Evolutionary conservation across 805 yeast genomes (phyloP).

Genomic region (Ogataea minuta): DNA sequence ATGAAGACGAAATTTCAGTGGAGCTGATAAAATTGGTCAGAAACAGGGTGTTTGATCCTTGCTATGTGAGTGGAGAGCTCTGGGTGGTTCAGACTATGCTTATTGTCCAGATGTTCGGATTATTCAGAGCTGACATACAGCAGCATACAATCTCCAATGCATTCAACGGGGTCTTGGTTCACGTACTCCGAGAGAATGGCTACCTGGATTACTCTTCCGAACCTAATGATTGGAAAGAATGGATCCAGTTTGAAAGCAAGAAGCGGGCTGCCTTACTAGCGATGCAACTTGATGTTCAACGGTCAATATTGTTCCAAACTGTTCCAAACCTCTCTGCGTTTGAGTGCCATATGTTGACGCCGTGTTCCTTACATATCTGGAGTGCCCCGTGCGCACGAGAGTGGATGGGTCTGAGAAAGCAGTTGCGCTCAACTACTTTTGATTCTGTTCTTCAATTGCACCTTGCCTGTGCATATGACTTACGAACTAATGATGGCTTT

Average conservation of each 20-base stretch:
- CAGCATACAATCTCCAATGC: slow-evolving; percentile 13
- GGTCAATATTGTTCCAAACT: slow-evolving; percentile 15
- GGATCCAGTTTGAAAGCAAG: slow-evolving; percentile 14
- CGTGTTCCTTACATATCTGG: slow-evolving; percentile 16
- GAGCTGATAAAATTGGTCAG: neutral
- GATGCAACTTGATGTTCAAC: slow-evolving; percentile 16
- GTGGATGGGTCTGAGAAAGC: slow-evolving; percentile 4
- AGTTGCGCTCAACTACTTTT: neutral
- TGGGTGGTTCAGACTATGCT: slow-evolving; percentile 16
- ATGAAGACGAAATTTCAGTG: neutral
- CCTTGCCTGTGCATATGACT: slow-evolving; percentile 7
- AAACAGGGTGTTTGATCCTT: slow-evolving; percentile 6
- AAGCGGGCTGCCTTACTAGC: slow-evolving; percentile 16
- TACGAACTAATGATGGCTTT: slow-evolving; percentile 2
- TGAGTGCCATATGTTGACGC: slow-evolving; percentile 13
- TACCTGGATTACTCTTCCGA: slow-evolving; percentile 4
- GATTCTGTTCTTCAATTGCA: slow-evolving; percentile 6
- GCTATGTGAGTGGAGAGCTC: slow-evolving; percentile 7
- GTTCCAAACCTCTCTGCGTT: slow-evolving; percentile 12
- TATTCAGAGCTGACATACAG: slow-evolving; percentile 7
- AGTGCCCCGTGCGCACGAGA: slow-evolving; percentile 7
- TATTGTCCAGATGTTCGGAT: slow-evolving; percentile 14
- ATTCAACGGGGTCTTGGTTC: slow-evolving; percentile 12
- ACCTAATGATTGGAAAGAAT: slow-evolving; percentile 8
- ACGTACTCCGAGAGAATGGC: slow-evolving; percentile 10